Percentiles rank a stretch among this genome's conserved stretches.
Conservation (phyloP, 2,329 filamentous ascomycete species). For the Gnomoniopsis sp. region DNA sequence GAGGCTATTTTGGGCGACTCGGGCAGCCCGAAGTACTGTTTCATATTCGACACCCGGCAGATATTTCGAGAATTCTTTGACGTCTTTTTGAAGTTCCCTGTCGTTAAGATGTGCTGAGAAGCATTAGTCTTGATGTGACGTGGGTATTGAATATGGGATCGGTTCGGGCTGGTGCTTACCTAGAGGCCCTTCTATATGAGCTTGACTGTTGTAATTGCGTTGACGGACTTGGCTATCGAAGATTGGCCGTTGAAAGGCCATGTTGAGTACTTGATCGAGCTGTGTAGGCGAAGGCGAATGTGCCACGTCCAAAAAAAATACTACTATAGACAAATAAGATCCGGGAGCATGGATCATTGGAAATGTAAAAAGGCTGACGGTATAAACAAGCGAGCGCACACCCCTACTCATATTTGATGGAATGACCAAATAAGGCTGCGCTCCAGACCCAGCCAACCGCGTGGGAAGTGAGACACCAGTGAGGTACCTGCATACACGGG, state of each 20-base stretch:
- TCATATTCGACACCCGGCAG: constrained; percentile 28
- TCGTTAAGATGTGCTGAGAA: constrained; percentile 34
- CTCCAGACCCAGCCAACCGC: too few species aligned
- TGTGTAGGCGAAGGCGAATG: not conserved
- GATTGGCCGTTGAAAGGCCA: not conserved
- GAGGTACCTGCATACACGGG: too few species aligned
- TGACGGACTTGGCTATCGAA: constrained; percentile 1
- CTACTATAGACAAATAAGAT: not conserved
- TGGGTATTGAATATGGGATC: not conserved
- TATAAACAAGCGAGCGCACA: too few species aligned
- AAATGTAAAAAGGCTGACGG: too few species aligned
- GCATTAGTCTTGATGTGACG: constrained; percentile 17
- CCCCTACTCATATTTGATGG: too few species aligned
- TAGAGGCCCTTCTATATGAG: constrained; percentile 13
- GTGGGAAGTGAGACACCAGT: too few species aligned
- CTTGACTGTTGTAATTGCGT: constrained; percentile 9
- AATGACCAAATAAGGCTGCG: too few species aligned
- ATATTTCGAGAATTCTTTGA: constrained; percentile 28
- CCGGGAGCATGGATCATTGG: too few species aligned
- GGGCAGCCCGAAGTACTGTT: constrained; percentile 34
- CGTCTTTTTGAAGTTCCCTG: constrained; percentile 34
- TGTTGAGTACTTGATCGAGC: not conserved
- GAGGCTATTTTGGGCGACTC: constrained; percentile 37
- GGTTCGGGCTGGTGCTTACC: not conserved
- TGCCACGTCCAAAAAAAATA: not conserved